Evolutionary conservation across 306 rosid genomes (phyloP).

Genomic region (Quercus wislizeni): DNA sequence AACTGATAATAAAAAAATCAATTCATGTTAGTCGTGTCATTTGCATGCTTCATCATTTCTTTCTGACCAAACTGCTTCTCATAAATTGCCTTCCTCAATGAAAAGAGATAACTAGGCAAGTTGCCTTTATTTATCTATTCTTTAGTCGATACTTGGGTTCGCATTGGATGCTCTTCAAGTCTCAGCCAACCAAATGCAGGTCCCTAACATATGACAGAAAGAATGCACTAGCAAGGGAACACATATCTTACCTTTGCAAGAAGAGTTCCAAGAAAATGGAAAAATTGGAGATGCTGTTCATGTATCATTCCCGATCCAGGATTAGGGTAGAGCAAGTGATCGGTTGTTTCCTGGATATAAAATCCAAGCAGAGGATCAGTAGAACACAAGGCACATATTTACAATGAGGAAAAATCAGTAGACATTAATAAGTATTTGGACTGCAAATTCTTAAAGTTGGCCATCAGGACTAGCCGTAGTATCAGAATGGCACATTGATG

Average conservation of each 20-base stretch:
- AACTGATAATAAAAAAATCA: background rate
- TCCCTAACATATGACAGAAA: conserved; percentile 2
- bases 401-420: conserved; percentile 10
- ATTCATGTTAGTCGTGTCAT: background rate
- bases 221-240: background rate
- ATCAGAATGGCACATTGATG: background rate
- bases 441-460: background rate
- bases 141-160: background rate
- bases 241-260: conserved; percentile 75
- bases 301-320: conserved; percentile 99
- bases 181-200: background rate
- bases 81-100: too few relatives aligned
- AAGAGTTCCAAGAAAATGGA: conserved; percentile 92
- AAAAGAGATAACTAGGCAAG: too few relatives aligned
- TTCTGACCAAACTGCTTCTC: too few relatives aligned
- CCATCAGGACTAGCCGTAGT: background rate
- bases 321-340: conserved; percentile 94
- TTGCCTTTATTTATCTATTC: too few relatives aligned
- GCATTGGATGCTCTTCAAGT: background rate
- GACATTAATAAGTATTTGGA: background rate
- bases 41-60: background rate
- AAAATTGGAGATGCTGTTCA: conserved; percentile 97
- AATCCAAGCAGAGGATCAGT: conserved; percentile 29
- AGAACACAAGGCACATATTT: conserved; percentile 18
- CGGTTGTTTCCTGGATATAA: conserved; percentile 74